Conservation (phyloP, 441 rosid species). For the Gossypium gossypioides region DNA sequence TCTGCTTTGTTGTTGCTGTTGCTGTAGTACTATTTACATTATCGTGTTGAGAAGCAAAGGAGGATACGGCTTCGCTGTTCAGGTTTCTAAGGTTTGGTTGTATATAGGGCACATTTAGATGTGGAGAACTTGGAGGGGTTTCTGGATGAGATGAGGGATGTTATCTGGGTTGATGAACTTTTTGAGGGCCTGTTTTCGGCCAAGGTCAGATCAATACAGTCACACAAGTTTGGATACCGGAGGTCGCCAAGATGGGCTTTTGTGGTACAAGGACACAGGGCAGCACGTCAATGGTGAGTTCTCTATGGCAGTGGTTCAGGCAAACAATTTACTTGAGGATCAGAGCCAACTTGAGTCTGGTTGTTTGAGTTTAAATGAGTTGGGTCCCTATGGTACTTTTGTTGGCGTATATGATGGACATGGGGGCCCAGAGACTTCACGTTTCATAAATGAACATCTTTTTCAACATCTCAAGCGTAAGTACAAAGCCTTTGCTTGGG, state of each 20-base stretch:
- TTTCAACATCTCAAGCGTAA: slow-evolving; percentile 76
- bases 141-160: slow-evolving; percentile 94
- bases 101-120: slow-evolving; percentile 21
- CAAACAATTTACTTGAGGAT: slow-evolving; percentile 89
- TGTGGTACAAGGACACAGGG: slow-evolving; percentile 83
- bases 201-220: slow-evolving; percentile 54
- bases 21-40: slow-evolving; percentile 6
- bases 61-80: slow-evolving; percentile 3
- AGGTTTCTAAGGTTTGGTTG: slow-evolving; percentile 1
- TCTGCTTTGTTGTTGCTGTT: slow-evolving; percentile 2
- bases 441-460: slow-evolving; percentile 66
- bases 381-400: slow-evolving; percentile 81
- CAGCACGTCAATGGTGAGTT: slow-evolving; percentile 80
- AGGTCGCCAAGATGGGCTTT: slow-evolving; percentile 79
- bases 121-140: slow-evolving; percentile 40
- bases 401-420: slow-evolving; percentile 91
- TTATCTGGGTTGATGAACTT: slow-evolving; percentile 75
- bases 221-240: slow-evolving; percentile 44
- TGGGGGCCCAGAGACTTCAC: slow-evolving; percentile 89
- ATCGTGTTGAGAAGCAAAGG: slow-evolving; percentile 16
- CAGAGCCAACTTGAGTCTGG: slow-evolving; percentile 96
- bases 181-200: slow-evolving; percentile 82
- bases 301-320: slow-evolving; percentile 97
- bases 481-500: slow-evolving; percentile 18
- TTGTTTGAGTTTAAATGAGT: slow-evolving; percentile 45